Evolutionary conservation across 495 filamentous ascomycete species (phyloP).

Genomic region (Lasiosphaeriaceae sp.): DNA sequence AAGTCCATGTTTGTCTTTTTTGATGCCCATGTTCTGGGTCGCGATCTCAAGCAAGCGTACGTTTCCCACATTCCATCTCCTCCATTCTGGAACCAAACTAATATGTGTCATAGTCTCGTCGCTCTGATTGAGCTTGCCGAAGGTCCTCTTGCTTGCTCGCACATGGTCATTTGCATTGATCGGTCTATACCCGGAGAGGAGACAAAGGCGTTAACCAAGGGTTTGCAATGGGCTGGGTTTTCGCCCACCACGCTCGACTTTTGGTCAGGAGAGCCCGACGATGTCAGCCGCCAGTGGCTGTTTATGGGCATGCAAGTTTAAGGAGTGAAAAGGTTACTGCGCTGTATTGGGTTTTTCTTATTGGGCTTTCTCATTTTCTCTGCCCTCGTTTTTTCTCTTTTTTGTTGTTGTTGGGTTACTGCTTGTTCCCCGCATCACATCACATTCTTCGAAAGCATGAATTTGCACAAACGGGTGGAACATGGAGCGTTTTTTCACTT

Average conservation of each 20-base stretch:
- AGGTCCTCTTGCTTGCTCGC: conserved; percentile 65
- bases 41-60: conserved; percentile 85
- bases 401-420: neutral
- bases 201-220: conserved; percentile 63
- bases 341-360: neutral
- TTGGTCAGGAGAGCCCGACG: conserved; percentile 57
- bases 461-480: too few relatives aligned
- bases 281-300: conserved; percentile 71
- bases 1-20: conserved; percentile 87
- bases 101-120: conserved; percentile 59
- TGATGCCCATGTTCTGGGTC: conserved; percentile 59
- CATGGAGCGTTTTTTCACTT: too few relatives aligned
- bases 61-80: conserved; percentile 28
- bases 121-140: conserved; percentile 85
- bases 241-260: conserved; percentile 70
- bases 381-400: conserved; percentile 18
- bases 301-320: conserved; percentile 77
- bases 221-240: conserved; percentile 91
- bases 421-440: too few relatives aligned
- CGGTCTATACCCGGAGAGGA: conserved; percentile 56
- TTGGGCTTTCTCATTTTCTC: neutral
- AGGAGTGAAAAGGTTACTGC: neutral
- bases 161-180: conserved; percentile 77
- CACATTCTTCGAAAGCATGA: too few relatives aligned
- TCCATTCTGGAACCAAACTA: conserved; percentile 13